Percentiles rank a stretch among this genome's conserved stretches.
Evolutionary conservation across 2,329 filamentous ascomycete genomes (phyloP).

Genomic region (Acrocalymma vagum): DNA sequence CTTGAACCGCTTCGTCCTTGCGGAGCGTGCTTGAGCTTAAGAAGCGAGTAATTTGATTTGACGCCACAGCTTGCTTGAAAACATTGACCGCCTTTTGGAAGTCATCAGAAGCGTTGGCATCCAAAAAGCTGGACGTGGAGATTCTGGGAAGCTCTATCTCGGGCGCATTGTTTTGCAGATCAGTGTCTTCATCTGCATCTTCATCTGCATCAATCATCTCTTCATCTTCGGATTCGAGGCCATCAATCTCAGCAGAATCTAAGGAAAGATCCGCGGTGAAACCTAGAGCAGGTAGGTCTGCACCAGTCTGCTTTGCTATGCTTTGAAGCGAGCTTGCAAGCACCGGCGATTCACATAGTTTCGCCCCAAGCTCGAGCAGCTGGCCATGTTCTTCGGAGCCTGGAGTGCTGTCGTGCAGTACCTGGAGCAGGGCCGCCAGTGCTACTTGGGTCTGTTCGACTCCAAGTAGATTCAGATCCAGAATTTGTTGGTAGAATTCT

Average conservation of each 20-base stretch:
- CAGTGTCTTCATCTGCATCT: slow-evolving; percentile 32
- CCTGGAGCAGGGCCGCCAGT: slow-evolving; percentile 70
- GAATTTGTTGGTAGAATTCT: slow-evolving; percentile 57
- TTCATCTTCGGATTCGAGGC: slow-evolving; percentile 55
- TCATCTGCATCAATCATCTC: slow-evolving; percentile 62
- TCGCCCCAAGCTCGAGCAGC: slow-evolving; percentile 39
- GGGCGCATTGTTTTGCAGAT: too few relatives aligned
- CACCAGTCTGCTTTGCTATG: slow-evolving; percentile 71
- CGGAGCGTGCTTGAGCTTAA: slow-evolving; percentile 65
- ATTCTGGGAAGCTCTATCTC: slow-evolving; percentile 32
- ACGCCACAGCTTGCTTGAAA: slow-evolving; percentile 38
- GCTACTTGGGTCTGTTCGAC: slow-evolving; percentile 71
- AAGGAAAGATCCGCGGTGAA: slow-evolving; percentile 47
- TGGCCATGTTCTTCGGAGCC: slow-evolving; percentile 41
- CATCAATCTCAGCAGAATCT: slow-evolving; percentile 18
- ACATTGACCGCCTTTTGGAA: slow-evolving; percentile 41
- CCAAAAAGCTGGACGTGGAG: slow-evolving; percentile 37
- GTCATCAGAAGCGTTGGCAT: slow-evolving; percentile 12
- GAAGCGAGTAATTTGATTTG: slow-evolving; percentile 49
- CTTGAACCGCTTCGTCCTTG: slow-evolving; percentile 63
- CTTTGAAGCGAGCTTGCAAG: slow-evolving; percentile 68
- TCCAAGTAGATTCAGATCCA: slow-evolving; percentile 70
- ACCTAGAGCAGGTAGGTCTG: slow-evolving; percentile 72
- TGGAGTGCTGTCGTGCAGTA: slow-evolving; percentile 43
- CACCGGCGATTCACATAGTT: slow-evolving; percentile 35